A percentile compares a stretch with the other conserved stretches of the same genome.
Conservation (phyloP, 768 basidiomycete species). For the Mycena floridula region DNA sequence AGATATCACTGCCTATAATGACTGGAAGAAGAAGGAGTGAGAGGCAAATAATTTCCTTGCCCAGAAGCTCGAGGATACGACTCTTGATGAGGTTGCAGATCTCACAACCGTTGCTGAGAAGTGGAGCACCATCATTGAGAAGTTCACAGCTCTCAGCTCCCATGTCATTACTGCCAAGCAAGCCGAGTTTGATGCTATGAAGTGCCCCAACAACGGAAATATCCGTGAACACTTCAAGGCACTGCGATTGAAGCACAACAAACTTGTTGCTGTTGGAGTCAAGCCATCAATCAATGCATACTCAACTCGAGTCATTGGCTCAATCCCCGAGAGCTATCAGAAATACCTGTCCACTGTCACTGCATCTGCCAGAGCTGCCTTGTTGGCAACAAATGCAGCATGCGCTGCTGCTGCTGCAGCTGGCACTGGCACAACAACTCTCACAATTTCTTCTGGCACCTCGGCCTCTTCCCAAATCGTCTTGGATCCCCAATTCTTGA, state of each 20-base stretch:
- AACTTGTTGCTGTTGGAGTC: conserved; percentile 22
- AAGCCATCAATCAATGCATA: conserved; percentile 24
- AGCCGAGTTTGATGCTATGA: conserved; percentile 19
- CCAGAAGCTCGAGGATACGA: conserved; percentile 8
- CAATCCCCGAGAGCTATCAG: conserved; percentile 19
- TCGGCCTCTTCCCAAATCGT: conserved; percentile 12
- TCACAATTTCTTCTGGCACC: conserved; percentile 10
- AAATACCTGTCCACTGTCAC: conserved; percentile 22
- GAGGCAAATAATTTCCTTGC: conserved; percentile 8
- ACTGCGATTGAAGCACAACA: conserved; percentile 16
- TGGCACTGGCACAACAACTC: not conserved
- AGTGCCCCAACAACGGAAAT: conserved; percentile 21
- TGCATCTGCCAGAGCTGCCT: conserved; percentile 10
- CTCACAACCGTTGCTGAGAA: conserved; percentile 9
- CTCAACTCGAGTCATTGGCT: conserved; percentile 23
- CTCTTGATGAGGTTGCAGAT: conserved; percentile 2
- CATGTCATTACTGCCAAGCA: conserved; percentile 23
- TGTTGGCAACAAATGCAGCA: not conserved
- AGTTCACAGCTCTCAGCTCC: conserved; percentile 19
- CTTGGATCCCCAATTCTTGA: conserved; percentile 10
- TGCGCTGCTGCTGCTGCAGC: not conserved
- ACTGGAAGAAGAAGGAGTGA: conserved; percentile 23
- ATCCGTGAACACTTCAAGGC: conserved; percentile 20
- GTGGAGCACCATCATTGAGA: conserved; percentile 8
- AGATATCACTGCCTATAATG: conserved; percentile 12